Evolutionary conservation across 1,284 basidiomycete genomes (phyloP), one percentile per base, ranked within the genome.

Genomic region (Boletus mariae): DNA sequence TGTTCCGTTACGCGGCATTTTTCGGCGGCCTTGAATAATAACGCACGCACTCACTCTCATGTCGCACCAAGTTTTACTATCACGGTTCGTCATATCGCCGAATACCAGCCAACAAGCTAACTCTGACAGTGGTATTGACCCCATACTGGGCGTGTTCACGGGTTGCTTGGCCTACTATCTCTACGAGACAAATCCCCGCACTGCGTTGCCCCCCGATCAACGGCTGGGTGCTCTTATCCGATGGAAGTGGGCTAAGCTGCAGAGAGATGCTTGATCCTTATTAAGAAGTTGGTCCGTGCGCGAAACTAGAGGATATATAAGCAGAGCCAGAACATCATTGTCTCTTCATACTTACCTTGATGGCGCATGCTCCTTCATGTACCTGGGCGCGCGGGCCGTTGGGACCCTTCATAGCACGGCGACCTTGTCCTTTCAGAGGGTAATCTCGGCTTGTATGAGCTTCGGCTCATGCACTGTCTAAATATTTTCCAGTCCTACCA

Each of bases 121-220:
- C 48, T 13, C 25, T 17, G 43, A 41, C 56, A 90, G 86, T 45
- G 66, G 73, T 6, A 61, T 92, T 23, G 90, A 92, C 70, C 87
- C 88, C 15, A 56, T 91, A 26, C 73, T 94, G 17, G 92, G 90
- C 12, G 71, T 92, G 43, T 91, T 92, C 68, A 94, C 92, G 1
- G 90, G 92, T 17, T 69, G 86, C 42, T 73, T 94, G 42, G 92
- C 92, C 1, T 94, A 85, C 69, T 84, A 90, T 67, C 80, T 95
- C 23, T 82, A 90, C 71, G 92, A 94, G 69, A 88, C 78, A 38
- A 86, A 94, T 69, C 92, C 92, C 5, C 83, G 92, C 47, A 90
- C 86, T 2, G 84, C 82, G 10, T 78, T 86, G 13, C 74, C 81
- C 1, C 73, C 77, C n/a, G 84, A 87, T 8, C 78, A 91, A 58